phyloP scores from a whole-genome alignment of 2,329 filamentous ascomycete genomes.

The Akanthomyces dipterigenus region DNA sequence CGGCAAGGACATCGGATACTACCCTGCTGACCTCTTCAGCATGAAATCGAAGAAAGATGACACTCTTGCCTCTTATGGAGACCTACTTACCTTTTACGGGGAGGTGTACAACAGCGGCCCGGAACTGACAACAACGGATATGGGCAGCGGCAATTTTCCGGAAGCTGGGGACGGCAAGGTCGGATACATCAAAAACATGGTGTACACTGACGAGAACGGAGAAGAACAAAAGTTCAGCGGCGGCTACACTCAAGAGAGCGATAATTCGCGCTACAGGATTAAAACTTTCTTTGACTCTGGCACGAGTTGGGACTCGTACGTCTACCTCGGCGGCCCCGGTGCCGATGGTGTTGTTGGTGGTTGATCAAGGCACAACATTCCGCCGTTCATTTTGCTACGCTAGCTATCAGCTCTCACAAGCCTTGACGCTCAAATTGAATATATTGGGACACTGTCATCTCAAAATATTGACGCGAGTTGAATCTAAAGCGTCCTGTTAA shows the following conservation, averaged over 20 bases:
- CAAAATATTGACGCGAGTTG: neutral
- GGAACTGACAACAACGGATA: conserved; percentile 16
- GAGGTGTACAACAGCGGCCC: conserved; percentile 18
- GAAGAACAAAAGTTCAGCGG: neutral
- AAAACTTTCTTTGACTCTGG: conserved; percentile 14
- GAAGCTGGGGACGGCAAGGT: conserved; percentile 14
- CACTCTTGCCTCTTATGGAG: conserved; percentile 14
- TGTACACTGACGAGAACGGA: conserved; percentile 12
- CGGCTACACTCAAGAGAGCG: conserved; percentile 15
- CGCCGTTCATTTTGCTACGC: neutral
- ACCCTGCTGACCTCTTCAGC: conserved; percentile 16
- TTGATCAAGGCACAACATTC: neutral
- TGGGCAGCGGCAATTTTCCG: conserved; percentile 20
- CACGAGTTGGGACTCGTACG: conserved; percentile 15
- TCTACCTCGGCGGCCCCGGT: conserved; percentile 17
- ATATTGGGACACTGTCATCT: too few relatives aligned
- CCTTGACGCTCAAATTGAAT: too few relatives aligned
- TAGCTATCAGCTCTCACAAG: too few relatives aligned
- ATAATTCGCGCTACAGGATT: conserved; percentile 14
- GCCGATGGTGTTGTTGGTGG: conserved; percentile 17
- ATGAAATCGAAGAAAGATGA: neutral
- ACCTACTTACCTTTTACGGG: conserved; percentile 16
- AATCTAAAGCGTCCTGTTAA: neutral
- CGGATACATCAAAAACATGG: conserved; percentile 16
- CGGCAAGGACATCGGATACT: conserved; percentile 17